Percentiles rank a stretch among this genome's conserved stretches.
These are phyloP conservation scores for Trametes elegans DNA, from an alignment of 768 basidiomycete genomes.

Conservation along the genomic window DNA sequence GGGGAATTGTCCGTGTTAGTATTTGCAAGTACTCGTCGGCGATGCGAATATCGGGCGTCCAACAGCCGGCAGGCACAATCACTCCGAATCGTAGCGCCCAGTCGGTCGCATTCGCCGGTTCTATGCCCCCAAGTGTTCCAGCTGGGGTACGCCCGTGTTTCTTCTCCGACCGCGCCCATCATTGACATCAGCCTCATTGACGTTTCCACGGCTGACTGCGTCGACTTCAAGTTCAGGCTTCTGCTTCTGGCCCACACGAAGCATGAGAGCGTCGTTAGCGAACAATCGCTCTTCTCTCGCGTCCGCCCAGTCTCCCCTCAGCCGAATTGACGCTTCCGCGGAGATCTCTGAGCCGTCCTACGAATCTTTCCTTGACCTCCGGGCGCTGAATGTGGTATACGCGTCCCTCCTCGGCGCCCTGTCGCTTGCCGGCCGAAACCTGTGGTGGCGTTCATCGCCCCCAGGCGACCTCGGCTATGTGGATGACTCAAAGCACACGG, in stretches of 20 bases:
- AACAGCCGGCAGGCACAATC: slow-evolving; percentile 2
- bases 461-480: background rate
- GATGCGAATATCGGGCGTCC: slow-evolving; percentile 49
- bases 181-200: slow-evolving; percentile 41
- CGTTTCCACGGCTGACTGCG: too few relatives aligned
- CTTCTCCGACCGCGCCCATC: slow-evolving; percentile 40
- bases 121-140: slow-evolving; percentile 38
- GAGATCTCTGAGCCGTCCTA: slow-evolving; percentile 21
- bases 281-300: slow-evolving; percentile 34
- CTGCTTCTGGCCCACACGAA: slow-evolving; percentile 30
- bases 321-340: slow-evolving; percentile 36
- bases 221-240: too few relatives aligned
- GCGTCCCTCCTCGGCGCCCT: slow-evolving; percentile 16
- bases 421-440: slow-evolving; percentile 12
- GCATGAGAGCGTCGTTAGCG: slow-evolving; percentile 27
- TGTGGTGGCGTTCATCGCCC: background rate
- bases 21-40: slow-evolving; percentile 43
- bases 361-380: slow-evolving; percentile 19
- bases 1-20: slow-evolving; percentile 34
- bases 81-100: slow-evolving; percentile 12
- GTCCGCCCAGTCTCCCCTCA: slow-evolving; percentile 37
- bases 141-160: slow-evolving; percentile 43
- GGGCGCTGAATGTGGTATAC: slow-evolving; percentile 24
- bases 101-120: slow-evolving; percentile 37
- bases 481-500: too few relatives aligned